phyloP scores from a whole-genome alignment of 1,284 basidiomycete species.

The Naganishia sp. region DNA sequence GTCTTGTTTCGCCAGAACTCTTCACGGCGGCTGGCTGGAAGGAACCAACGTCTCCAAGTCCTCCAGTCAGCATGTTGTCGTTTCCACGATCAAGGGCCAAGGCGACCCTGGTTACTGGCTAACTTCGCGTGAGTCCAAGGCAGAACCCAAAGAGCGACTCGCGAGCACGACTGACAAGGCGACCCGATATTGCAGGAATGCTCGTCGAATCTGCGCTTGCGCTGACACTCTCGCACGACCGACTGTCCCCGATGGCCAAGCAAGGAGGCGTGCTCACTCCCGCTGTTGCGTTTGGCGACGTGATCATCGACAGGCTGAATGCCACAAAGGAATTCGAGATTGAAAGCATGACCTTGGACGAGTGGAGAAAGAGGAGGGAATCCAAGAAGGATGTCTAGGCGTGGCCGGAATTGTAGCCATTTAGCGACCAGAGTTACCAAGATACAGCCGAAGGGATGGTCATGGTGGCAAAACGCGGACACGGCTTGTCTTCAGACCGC shows the following conservation, averaged over 20 bases:
- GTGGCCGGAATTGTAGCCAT: background rate
- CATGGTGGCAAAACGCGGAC: constrained; percentile 6
- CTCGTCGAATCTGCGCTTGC: constrained; percentile 73
- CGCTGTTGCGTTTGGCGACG: constrained; percentile 71
- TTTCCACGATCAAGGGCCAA: constrained; percentile 64
- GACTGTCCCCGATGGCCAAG: constrained; percentile 61
- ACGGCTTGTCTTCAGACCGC: background rate
- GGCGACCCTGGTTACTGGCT: constrained; percentile 80
- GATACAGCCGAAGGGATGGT: background rate
- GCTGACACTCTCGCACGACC: constrained; percentile 60
- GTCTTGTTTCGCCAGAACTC: constrained; percentile 53
- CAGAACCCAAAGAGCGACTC: background rate
- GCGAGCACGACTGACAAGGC: background rate
- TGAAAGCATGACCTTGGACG: constrained; percentile 49
- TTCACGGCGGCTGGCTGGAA: constrained; percentile 62
- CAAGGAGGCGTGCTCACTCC: constrained; percentile 77
- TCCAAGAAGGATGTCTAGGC: constrained; percentile 28
- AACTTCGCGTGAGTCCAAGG: constrained; percentile 60
- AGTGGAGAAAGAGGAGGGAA: constrained; percentile 24
- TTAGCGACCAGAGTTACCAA: background rate
- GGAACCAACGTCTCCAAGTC: constrained; percentile 63
- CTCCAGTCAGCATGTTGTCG: constrained; percentile 58
- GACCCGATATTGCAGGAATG: constrained; percentile 60
- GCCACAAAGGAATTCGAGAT: constrained; percentile 63
- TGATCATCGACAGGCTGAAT: constrained; percentile 57